phyloP scores from a whole-genome alignment of 2,329 filamentous ascomycete genomes.

The Cytospora leucostoma region DNA sequence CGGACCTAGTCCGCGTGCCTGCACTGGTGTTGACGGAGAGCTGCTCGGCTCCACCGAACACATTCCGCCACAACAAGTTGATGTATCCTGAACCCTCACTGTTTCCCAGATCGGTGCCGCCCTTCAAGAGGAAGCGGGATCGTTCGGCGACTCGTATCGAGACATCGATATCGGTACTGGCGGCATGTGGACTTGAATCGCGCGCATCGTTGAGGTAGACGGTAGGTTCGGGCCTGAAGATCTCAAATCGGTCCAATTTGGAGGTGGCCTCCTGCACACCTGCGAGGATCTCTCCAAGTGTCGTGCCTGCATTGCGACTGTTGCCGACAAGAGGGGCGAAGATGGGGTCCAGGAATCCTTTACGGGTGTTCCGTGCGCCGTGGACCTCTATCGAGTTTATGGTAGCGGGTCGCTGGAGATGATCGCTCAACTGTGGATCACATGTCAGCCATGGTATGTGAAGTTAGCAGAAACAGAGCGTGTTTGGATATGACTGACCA shows the following conservation, averaged over 20 bases:
- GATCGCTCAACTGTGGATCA: conserved; percentile 66
- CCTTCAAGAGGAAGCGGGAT: conserved; percentile 83
- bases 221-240: conserved; percentile 81
- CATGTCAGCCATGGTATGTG: conserved; percentile 17
- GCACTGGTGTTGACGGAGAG: conserved; percentile 83
- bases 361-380: conserved; percentile 80
- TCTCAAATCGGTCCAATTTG: conserved; percentile 80
- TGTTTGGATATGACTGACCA: conserved; percentile 31
- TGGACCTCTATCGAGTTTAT: conserved; percentile 84
- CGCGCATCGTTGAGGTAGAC: conserved; percentile 80
- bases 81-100: conserved; percentile 92
- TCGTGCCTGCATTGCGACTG: conserved; percentile 68
- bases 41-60: conserved; percentile 92
- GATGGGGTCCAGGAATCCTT: conserved; percentile 78
- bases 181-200: conserved; percentile 66
- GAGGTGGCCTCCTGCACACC: conserved; percentile 70
- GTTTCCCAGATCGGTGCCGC: conserved; percentile 91
- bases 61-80: conserved; percentile 83
- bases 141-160: conserved; percentile 78
- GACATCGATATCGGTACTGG: conserved; percentile 77
- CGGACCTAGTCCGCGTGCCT: conserved; percentile 86
- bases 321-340: conserved; percentile 75
- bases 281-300: conserved; percentile 74
- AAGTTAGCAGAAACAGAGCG: background rate
- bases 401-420: conserved; percentile 83